A percentile compares a stretch with the other conserved stretches of the same genome.
phyloP scores from a whole-genome alignment of 805 yeast genomes.

The Wickerhamomyces xylosicus region DNA sequence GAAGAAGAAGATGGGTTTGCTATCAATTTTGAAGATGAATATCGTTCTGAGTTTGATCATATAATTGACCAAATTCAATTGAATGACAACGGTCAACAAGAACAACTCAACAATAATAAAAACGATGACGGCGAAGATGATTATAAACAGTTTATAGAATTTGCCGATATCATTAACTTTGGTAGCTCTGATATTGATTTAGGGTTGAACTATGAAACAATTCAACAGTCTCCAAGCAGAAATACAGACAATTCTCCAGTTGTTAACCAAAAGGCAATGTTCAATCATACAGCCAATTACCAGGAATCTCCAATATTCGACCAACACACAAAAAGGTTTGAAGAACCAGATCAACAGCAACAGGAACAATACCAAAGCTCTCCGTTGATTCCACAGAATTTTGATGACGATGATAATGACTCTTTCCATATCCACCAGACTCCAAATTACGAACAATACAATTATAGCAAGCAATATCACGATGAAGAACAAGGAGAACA shows the following conservation, averaged over 20 bases:
- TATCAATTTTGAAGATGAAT: constrained; percentile 16
- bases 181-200: constrained; percentile 25
- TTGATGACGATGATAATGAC: constrained; percentile 7
- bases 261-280: neutral
- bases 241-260: too few relatives aligned
- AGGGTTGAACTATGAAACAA: constrained; percentile 20
- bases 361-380: neutral
- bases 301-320: neutral
- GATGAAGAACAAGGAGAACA: too few relatives aligned
- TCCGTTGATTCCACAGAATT: constrained; percentile 13
- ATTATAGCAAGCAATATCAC: neutral
- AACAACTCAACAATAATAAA: constrained; percentile 1
- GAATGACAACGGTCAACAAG: neutral
- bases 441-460: neutral
- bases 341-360: too few relatives aligned
- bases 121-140: constrained; percentile 18
- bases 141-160: constrained; percentile 31
- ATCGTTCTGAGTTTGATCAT: constrained; percentile 11
- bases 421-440: constrained; percentile 3
- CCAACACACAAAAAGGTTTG: neutral
- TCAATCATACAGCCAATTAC: neutral
- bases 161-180: constrained; percentile 34
- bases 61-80: constrained; percentile 3
- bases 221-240: too few relatives aligned
- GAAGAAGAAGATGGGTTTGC: constrained; percentile 12